phyloP scores from a whole-genome alignment of 192 early-diverging fungal species.

The Lunasporangiospora selenospora region DNA sequence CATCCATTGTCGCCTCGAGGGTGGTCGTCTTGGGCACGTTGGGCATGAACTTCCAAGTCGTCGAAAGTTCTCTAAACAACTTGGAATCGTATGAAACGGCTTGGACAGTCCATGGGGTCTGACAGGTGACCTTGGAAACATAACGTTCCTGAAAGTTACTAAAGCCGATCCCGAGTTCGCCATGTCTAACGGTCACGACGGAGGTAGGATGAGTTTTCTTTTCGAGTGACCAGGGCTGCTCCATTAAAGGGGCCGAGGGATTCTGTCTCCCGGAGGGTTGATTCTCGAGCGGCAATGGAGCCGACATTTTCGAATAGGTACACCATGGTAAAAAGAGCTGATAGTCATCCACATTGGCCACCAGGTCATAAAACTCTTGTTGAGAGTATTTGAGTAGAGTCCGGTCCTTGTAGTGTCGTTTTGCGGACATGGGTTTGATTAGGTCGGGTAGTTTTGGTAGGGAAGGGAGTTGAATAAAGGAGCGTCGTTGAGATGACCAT shows the following conservation, averaged over 20 bases:
- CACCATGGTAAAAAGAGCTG: conserved; percentile 86
- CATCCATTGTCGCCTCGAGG: conserved; percentile 34
- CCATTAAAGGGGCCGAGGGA: no score
- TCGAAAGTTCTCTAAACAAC: conserved; percentile 70
- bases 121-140: conserved; percentile 74
- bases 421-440: conserved; percentile 12
- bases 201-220: no score
- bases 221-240: no score
- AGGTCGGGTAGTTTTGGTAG: conserved; percentile 22
- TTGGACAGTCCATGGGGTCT: conserved; percentile 65
- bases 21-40: conserved; percentile 44
- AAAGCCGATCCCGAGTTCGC: conserved; percentile 85
- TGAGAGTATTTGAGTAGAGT: conserved; percentile 68
- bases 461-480: conserved; percentile 23
- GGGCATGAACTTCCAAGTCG: conserved; percentile 73
- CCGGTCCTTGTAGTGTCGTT: conserved; percentile 28
- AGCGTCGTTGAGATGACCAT: conserved; percentile 1
- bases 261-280: no score
- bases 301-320: conserved; percentile 66
- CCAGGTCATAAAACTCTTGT: conserved; percentile 80
- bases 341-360: conserved; percentile 85
- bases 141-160: conserved; percentile 80
- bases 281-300: conserved; percentile 24
- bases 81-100: conserved; percentile 54
- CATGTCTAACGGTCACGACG: conserved; percentile 59